Evolutionary conservation across 139 green algal genomes (phyloP).

Genomic region (Helicosporidium sp.): DNA sequence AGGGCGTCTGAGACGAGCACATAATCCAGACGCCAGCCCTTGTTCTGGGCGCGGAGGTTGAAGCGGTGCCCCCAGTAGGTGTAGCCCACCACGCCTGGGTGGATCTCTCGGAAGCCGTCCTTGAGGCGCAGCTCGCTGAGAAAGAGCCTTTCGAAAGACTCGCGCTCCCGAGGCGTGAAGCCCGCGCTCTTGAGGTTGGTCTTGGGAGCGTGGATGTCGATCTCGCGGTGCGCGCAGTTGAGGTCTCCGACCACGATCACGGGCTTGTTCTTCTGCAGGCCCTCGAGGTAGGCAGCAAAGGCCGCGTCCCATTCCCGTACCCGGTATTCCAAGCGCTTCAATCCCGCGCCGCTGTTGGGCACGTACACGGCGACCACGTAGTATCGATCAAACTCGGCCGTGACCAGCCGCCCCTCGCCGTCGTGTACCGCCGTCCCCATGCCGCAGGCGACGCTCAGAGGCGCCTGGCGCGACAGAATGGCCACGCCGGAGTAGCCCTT

Average conservation of each 20-base stretch:
- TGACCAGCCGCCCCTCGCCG: constrained; percentile 17
- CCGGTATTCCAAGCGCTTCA: constrained; percentile 40
- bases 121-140: too few species aligned
- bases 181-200: constrained; percentile 39
- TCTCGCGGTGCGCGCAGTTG: constrained; percentile 27
- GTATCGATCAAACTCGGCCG: constrained; percentile 14
- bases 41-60: constrained; percentile 22
- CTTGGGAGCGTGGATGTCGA: constrained; percentile 57
- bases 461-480: constrained; percentile 11
- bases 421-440: constrained; percentile 12
- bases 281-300: constrained; percentile 19
- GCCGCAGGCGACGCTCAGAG: constrained; percentile 6
- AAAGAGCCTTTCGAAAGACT: constrained; percentile 29
- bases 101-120: constrained; percentile 28
- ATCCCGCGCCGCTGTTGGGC: constrained; percentile 27
- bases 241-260: constrained; percentile 35
- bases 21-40: constrained; percentile 57
- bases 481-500: constrained; percentile 46
- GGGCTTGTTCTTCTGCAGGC: constrained; percentile 25
- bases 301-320: constrained; percentile 17
- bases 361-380: constrained; percentile 24
- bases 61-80: constrained; percentile 45
- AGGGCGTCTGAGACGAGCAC: constrained; percentile 29
- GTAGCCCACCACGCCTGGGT: constrained; percentile 34
- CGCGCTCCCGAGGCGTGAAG: constrained; percentile 56